Base-by-base conservation (phyloP, 257 asterid genomes). In the Plantago elongata region DNA sequence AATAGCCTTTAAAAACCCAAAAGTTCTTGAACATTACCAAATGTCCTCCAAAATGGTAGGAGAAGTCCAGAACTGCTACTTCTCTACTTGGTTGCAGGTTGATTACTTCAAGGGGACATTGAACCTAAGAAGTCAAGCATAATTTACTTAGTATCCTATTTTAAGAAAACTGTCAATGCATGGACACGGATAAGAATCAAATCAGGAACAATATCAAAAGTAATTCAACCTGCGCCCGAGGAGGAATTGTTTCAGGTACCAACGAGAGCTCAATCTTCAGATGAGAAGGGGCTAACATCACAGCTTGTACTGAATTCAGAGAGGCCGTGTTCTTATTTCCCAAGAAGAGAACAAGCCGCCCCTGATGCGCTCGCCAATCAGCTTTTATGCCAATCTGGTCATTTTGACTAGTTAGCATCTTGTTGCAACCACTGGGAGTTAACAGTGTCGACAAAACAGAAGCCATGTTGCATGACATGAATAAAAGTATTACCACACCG, bases 241-340 rank as follows among this genome's bases (percentile, higher is more conserved):
- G 97, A 45, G 97, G 97, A 74, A 90, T 90, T 57, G 95, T 87
- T 30, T 87, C 96, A 4, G 97, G 97, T 57, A 90, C 97, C 68
- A 77, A 74, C 16, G 97, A 90, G 55, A 83, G 83, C 69, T 90
- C 97, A 63, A 73, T 57, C 74, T 76, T 88, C 72, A 90, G 75
- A 81, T 90, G 90, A 45, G 88, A 79, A 40, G 97, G 97, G 63
- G 95, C 80, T 77, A 87, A 70, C 65, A 90, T 73, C 67, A 80
- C 51, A 59, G 95, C 97, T 73, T 77, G 83, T 65, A 90, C 97
- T 48, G 97, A 90, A 60, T 64, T 65, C 6, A 90, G 95, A 13
- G 97, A 83, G 58, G 95, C 75, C 42, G 76, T 77, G 75, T 83
- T 90, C 76, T 90, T 90, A 75, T 90, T 90, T 70, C 97, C 97